phyloP scores from a whole-genome alignment of 352 stramenopile species.

The Elongisporangium prolatum region DNA sequence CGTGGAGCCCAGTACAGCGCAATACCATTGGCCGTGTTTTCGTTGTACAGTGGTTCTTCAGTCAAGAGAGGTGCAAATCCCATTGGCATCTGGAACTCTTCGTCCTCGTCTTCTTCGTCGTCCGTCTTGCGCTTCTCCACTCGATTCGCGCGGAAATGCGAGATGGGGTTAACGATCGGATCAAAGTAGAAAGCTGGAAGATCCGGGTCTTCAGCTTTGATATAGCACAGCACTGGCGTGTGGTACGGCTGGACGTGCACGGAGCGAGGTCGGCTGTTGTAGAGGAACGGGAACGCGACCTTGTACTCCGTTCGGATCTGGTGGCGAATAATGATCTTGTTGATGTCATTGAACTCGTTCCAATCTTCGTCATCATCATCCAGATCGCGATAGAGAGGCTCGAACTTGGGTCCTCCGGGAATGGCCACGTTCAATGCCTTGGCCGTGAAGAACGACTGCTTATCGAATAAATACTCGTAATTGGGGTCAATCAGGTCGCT shows the following conservation, averaged over 20 bases:
- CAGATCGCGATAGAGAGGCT: conserved; percentile 97
- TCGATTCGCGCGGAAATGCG: conserved; percentile 84
- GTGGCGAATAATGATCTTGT: conserved; percentile 99
- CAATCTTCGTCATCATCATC: conserved; percentile 99
- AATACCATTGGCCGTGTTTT: conserved; percentile 96
- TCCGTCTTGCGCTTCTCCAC: conserved; percentile 50
- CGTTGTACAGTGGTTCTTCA: conserved; percentile 93
- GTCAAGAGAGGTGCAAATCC: conserved; percentile 90
- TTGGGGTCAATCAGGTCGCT: conserved; percentile 97
- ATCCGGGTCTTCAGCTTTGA: conserved; percentile 95
- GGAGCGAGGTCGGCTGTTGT: conserved; percentile 97
- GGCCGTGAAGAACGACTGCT: conserved; percentile 98
- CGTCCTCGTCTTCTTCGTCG: conserved; percentile 73
- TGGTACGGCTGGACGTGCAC: conserved; percentile 97
- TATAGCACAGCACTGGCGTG: conserved; percentile 95
- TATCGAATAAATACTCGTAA: conserved; percentile 90
- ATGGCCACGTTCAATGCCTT: conserved; percentile 99
- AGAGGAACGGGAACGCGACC: conserved; percentile 99
- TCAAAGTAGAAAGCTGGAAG: conserved; percentile 97
- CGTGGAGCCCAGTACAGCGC: conserved; percentile 97
- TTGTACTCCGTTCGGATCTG: conserved; percentile 99
- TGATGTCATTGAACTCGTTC: conserved; percentile 99
- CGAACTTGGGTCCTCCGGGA: conserved; percentile 98
- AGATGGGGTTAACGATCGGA: conserved; percentile 98
- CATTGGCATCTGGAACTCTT: conserved; percentile 87